Evolutionary conservation across 306 rosid genomes (phyloP).

Genomic region (Ziziphus jujuba): DNA sequence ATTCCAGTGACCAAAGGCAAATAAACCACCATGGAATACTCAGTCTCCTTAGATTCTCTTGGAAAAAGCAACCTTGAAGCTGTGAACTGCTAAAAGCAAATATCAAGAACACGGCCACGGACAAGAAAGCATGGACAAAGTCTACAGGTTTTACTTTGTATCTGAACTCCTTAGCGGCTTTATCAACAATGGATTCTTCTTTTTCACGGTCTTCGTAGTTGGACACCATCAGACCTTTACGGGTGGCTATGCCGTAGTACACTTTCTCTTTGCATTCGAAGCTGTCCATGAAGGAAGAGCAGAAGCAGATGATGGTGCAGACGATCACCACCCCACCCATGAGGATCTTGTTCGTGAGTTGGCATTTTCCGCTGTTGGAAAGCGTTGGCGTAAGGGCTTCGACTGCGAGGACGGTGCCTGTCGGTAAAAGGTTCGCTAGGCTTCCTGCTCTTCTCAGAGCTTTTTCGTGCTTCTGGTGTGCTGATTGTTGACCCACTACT

Average conservation of each 20-base stretch:
- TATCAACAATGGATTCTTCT: not conserved
- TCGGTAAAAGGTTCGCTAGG: no score
- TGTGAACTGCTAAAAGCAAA: constrained; percentile 33
- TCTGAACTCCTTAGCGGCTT: constrained; percentile 1
- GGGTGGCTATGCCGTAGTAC: constrained; percentile 24
- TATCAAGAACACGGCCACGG: constrained; percentile 40
- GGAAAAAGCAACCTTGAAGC: constrained; percentile 38
- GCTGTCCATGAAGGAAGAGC: constrained; percentile 24
- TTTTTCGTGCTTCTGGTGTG: not conserved
- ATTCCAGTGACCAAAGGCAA: constrained; percentile 33
- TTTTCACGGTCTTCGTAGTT: not conserved
- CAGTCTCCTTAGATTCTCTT: not conserved
- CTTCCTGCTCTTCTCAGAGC: not conserved
- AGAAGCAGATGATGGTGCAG: constrained; percentile 11
- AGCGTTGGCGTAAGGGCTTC: constrained; percentile 12
- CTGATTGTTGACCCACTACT: no score
- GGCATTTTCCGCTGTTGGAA: constrained; percentile 9
- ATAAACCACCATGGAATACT: constrained; percentile 7
- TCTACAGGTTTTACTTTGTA: constrained; percentile 15
- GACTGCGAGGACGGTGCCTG: constrained; percentile 24
- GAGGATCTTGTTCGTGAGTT: not conserved
- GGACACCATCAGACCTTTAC: constrained; percentile 20
- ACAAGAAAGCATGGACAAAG: constrained; percentile 31
- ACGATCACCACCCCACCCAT: not conserved
- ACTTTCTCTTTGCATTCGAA: not conserved